Percentiles rank a stretch among this genome's conserved stretches.
These are phyloP conservation scores for Chaetomium fimeti DNA, from an alignment of 495 filamentous ascomycete species.

Conservation along the genomic window DNA sequence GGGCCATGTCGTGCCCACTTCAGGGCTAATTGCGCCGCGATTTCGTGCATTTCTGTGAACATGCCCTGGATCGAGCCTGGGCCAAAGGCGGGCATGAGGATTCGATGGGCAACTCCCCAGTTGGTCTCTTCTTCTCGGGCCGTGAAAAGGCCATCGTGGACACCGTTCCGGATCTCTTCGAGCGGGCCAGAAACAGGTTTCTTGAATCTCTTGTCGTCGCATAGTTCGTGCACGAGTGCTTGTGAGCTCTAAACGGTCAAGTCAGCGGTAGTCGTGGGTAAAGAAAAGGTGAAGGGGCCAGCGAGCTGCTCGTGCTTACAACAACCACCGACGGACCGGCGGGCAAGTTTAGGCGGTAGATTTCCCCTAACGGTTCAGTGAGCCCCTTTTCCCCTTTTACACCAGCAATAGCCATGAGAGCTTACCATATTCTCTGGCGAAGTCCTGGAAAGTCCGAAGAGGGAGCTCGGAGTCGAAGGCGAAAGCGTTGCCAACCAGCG, in stretches of 20 bases:
- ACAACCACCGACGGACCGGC: constrained; percentile 20
- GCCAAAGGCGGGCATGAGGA: constrained; percentile 67
- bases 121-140: constrained; percentile 60
- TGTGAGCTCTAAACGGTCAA: constrained; percentile 31
- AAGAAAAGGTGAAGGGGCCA: too few relatives aligned
- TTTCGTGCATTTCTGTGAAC: constrained; percentile 76
- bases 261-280: neutral
- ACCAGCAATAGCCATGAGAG: neutral
- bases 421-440: constrained; percentile 58
- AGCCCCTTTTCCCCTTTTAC: neutral
- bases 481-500: constrained; percentile 58
- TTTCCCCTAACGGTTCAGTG: constrained; percentile 17
- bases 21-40: constrained; percentile 65
- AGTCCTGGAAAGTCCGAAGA: constrained; percentile 51
- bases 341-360: constrained; percentile 26
- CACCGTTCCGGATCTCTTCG: constrained; percentile 55
- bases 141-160: constrained; percentile 69
- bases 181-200: constrained; percentile 50
- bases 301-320: constrained; percentile 15
- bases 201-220: constrained; percentile 64
- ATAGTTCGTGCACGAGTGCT: constrained; percentile 62
- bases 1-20: constrained; percentile 72
- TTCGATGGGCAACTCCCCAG: constrained; percentile 70
- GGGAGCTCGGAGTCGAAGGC: constrained; percentile 55
- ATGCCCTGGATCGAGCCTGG: constrained; percentile 67